Base-by-base conservation (phyloP, 208 protist species). In the Novymonas esmeraldas region DNA sequence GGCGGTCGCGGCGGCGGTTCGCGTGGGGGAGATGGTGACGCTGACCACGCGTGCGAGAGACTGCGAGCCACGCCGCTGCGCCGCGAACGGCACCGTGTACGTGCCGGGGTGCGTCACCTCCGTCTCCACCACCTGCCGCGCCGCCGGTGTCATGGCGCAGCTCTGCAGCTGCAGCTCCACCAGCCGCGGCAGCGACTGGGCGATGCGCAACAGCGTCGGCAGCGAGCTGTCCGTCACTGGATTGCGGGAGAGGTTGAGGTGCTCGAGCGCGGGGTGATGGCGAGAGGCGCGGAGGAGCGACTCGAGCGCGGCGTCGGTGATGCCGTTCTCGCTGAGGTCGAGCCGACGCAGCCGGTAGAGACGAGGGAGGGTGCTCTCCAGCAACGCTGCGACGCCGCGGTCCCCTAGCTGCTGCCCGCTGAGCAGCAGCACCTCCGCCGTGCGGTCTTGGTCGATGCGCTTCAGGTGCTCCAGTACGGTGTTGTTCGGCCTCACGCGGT, bases 201-300 rank as follows among this genome's bases (percentile, higher is more conserved):
- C 78, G 41, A 93, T 73, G 22, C 56, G 50, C 36, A 84, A 36
- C 20, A 95, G 71, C 2, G 66, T 64, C 0, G 58, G 52, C 14
- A 76, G 54, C 11, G 69, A 51, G 24, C 26, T 29, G 50, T 87
- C 79, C 1, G 75, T 88, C 54, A 92, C 20, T 33, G 67, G 49
- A 64, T 95, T 95, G 62, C 69, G 55, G 11, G 82, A 89, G 16
- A 95, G 65, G 59, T 83, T 69, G 2, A 95, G 26, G 20, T 36
- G 29, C 41, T 73, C 56, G 18, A 95, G 52, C 24, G 82, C 54
- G 26, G 84, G 78, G 69, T 92, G 89, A 33, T 59, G 42, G 38
- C 70, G 64, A 16, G 89, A 24, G 3, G 55, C 42, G 38, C 29
- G 45, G 14, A 61, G 60, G 11, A 92, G 54, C 42, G 39, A 10